Percentiles rank a stretch among this genome's conserved stretches.
Conservation (phyloP, 1,284 basidiomycete genomes). For the Leccinum pachyderme region DNA sequence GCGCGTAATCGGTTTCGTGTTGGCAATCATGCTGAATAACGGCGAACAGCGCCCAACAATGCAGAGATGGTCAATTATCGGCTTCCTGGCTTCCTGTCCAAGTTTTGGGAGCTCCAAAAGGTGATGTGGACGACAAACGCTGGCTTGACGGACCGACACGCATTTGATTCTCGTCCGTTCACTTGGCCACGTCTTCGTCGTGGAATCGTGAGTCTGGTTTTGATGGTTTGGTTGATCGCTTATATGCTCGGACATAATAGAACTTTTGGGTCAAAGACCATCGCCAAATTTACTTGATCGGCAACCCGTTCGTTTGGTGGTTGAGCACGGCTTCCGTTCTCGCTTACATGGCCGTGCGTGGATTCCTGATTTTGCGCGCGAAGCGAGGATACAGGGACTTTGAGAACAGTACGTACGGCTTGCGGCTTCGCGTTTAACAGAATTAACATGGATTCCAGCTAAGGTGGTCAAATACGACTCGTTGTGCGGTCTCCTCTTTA, state of each 20-base stretch:
- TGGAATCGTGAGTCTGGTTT: constrained; percentile 77
- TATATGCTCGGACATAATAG: constrained; percentile 35
- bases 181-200: constrained; percentile 88
- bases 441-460: constrained; percentile 43
- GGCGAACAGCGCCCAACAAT: constrained; percentile 56
- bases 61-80: constrained; percentile 88
- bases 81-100: constrained; percentile 81
- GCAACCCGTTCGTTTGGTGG: constrained; percentile 95
- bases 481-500: constrained; percentile 86
- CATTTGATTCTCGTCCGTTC: constrained; percentile 89
- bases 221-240: background rate
- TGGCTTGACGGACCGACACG: constrained; percentile 91
- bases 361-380: constrained; percentile 80
- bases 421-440: accelerated
- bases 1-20: constrained; percentile 36
- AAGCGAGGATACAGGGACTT: constrained; percentile 93
- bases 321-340: constrained; percentile 71
- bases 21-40: background rate
- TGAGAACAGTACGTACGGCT: constrained; percentile 69
- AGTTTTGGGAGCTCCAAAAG: constrained; percentile 90
- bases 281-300: constrained; percentile 91
- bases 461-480: constrained; percentile 91
- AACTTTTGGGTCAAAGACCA: constrained; percentile 99
- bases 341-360: constrained; percentile 68
- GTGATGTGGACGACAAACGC: constrained; percentile 99